Evolutionary conservation across 768 basidiomycete species (phyloP).

Genomic region (Lentinula lateritia): DNA sequence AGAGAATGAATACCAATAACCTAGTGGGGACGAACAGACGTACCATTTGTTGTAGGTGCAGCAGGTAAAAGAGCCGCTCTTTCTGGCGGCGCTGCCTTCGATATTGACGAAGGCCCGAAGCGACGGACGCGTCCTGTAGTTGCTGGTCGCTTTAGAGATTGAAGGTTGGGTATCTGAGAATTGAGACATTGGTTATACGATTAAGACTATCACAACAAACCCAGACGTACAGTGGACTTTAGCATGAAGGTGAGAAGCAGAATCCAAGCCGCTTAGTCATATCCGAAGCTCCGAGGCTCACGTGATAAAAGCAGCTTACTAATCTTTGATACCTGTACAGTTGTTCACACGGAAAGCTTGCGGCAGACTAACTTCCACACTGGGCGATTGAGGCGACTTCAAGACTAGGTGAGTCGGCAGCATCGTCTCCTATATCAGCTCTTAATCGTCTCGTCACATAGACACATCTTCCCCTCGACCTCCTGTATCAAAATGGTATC

Average conservation of each 20-base stretch:
- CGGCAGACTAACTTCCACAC: background rate
- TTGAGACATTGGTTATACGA: background rate
- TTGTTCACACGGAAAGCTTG: background rate
- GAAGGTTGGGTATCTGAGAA: background rate
- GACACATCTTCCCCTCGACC: constrained; percentile 16
- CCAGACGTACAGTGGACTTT: constrained; percentile 2
- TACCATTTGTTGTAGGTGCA: constrained; percentile 7
- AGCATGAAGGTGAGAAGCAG: background rate
- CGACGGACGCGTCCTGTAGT: background rate
- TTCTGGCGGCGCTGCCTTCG: background rate
- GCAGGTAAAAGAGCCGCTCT: background rate
- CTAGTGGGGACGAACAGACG: constrained; percentile 6
- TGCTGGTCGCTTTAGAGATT: background rate
- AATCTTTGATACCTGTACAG: background rate
- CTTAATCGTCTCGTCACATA: constrained; percentile 7
- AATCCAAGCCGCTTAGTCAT: background rate
- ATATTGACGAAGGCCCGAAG: background rate
- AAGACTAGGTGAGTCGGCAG: constrained; percentile 11
- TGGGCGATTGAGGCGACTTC: background rate
- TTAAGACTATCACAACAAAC: too few species aligned
- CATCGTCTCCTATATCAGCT: constrained; percentile 6
- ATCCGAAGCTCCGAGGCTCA: background rate
- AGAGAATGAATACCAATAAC: background rate
- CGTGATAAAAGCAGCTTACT: background rate
- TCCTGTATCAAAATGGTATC: constrained; percentile 53